A percentile compares a stretch with the other conserved stretches of the same genome.
These are phyloP conservation scores for Novymonas esmeraldas DNA, from an alignment of 208 protist genomes.

Conservation along the genomic window DNA sequence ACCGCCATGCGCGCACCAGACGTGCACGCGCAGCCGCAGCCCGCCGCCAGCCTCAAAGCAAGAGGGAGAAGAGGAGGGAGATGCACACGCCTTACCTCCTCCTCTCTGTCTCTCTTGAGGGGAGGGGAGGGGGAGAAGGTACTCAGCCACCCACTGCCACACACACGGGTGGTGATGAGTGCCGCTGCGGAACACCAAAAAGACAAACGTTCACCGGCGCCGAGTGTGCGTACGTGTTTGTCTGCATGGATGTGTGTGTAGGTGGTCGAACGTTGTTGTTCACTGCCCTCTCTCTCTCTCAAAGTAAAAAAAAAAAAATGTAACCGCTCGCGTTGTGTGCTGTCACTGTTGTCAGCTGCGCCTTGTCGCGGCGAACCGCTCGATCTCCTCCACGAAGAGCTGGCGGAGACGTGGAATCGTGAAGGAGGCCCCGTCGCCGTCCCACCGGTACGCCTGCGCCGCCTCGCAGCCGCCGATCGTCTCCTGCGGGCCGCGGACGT, in stretches of 20 bases:
- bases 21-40: too few species aligned
- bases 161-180: too few species aligned
- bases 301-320: not conserved
- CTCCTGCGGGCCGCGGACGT: conserved; percentile 43
- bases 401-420: conserved; percentile 52
- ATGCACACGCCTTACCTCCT: too few species aligned
- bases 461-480: conserved; percentile 53
- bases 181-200: not conserved
- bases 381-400: conserved; percentile 70
- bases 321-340: not conserved
- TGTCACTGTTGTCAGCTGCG: not conserved
- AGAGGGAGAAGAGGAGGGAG: too few species aligned
- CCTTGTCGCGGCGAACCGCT: conserved; percentile 33
- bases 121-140: too few species aligned
- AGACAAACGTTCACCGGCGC: too few species aligned
- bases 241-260: not conserved
- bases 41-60: too few species aligned
- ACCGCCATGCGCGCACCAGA: too few species aligned
- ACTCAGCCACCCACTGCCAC: too few species aligned
- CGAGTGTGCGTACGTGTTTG: not conserved
- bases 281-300: too few species aligned
- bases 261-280: too few species aligned
- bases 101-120: too few species aligned
- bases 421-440: conserved; percentile 42
- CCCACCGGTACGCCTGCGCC: conserved; percentile 45